Base-by-base conservation (phyloP, 2,329 filamentous ascomycete species). In the Pseudogymnoascus sp. region DNA sequence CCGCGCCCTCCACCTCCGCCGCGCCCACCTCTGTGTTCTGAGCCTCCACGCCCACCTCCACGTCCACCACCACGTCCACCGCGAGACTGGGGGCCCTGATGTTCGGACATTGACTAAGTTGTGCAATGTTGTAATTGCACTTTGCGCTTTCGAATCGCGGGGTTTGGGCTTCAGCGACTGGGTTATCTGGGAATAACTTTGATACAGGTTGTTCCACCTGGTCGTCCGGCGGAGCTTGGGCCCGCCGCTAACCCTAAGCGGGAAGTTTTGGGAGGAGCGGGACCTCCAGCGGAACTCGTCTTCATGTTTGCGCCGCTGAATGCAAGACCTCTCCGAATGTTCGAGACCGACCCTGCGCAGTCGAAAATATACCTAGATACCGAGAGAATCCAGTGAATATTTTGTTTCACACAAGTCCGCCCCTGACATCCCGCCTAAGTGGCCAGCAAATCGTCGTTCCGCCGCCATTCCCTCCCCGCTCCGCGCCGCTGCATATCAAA, bases 1-100 rank as follows among this genome's bases (percentile, higher is more conserved):
- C 77, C 73, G 60, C 76, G 73, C n/a, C 78, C 76, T 69, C 78
- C 75, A 65, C 79, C 77, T 66, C 78, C 75, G 69, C 80, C 79
- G 69, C 80, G 77, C 62, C 74, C 74, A 68, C 74, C 73, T 68
- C 75, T 71, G 66, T 74, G 70, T 64, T 69, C 68, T 49, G 64
- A 66, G 5, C 66, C 66, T 39, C 69, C 71, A 66, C 71, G 65
- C 22, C 71, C 68, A 33, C 70, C 66, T 19, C 72, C 69, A 39
- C 69, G 62, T 30, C 62, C 72, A 14, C 76, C 71, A 59, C 74
- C 72, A 41, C 75, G 70, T 52, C 75, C 73, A 61, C 80, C 79
- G 66, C 80, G 58, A 39, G 58, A 60, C 22, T 60, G 33, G 38
- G 30, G 12, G 33, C 58, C 58, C 25, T 60, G 58, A 39, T 60